phyloP scores from a whole-genome alignment of 1,139 yeast genomes.

The Blastobotrys aristatus region DNA sequence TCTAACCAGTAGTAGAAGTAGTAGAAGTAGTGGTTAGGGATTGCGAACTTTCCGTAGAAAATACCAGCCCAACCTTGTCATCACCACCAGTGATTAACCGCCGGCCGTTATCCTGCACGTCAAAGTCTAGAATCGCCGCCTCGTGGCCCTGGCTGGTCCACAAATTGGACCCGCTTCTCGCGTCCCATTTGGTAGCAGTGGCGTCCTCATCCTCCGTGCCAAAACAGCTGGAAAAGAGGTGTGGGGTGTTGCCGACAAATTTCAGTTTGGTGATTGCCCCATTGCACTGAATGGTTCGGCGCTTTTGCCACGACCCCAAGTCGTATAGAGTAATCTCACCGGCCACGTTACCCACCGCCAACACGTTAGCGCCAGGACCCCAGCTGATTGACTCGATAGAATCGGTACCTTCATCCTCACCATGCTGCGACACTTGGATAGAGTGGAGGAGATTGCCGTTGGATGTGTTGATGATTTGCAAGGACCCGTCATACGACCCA shows the following conservation, averaged over 20 bases:
- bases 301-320: conserved; percentile 77
- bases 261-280: conserved; percentile 81
- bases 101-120: conserved; percentile 55
- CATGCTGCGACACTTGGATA: conserved; percentile 49
- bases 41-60: conserved; percentile 31
- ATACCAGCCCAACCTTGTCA: conserved; percentile 87
- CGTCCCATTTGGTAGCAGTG: conserved; percentile 79
- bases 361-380: conserved; percentile 57
- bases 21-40: conserved; percentile 8
- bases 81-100: conserved; percentile 93
- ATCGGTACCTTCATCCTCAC: conserved; percentile 56
- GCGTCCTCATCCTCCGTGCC: conserved; percentile 62
- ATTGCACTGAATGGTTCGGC: conserved; percentile 61
- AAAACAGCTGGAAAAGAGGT: conserved; percentile 51
- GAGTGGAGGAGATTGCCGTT: conserved; percentile 65
- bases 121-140: conserved; percentile 87
- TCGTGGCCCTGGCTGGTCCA: conserved; percentile 87
- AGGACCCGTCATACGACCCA: conserved; percentile 84
- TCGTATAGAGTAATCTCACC: conserved; percentile 83
- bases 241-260: conserved; percentile 55
- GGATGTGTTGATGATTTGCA: conserved; percentile 68
- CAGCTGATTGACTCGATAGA: conserved; percentile 84
- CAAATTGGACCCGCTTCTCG: conserved; percentile 70
- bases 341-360: conserved; percentile 86
- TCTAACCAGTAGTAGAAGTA: conserved; percentile 10